Evolutionary conservation across 2,329 filamentous ascomycete genomes (phyloP).

Genomic region (Elsinoe perseae): DNA sequence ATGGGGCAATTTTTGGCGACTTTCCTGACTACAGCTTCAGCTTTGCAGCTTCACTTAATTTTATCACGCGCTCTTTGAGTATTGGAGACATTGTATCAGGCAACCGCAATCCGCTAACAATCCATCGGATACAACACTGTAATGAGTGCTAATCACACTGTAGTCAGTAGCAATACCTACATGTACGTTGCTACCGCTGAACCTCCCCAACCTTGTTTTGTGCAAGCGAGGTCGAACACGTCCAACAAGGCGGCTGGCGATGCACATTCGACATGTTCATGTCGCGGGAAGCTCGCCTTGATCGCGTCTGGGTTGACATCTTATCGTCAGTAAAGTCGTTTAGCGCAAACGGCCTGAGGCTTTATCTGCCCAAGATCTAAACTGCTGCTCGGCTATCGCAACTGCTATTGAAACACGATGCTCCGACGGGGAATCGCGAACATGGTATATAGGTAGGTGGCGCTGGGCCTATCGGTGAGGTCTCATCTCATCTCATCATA

Average conservation of each 20-base stretch:
- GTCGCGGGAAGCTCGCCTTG: background rate
- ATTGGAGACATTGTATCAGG: too few relatives aligned
- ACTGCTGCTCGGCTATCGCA: background rate
- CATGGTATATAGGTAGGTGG: background rate
- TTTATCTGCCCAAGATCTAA: conserved; percentile 1
- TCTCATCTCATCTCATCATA: background rate
- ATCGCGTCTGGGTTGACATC: background rate
- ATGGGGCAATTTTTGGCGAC: background rate
- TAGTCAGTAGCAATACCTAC: too few relatives aligned
- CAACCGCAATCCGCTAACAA: too few relatives aligned
- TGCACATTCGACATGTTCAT: background rate
- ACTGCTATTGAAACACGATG: background rate
- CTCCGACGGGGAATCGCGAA: background rate
- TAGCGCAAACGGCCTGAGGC: background rate
- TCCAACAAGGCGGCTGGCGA: background rate
- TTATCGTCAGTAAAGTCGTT: conserved; percentile 13
- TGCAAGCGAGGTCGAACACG: background rate
- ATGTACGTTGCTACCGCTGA: too few relatives aligned
- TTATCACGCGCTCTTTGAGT: too few relatives aligned
- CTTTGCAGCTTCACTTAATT: background rate
- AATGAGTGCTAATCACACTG: too few relatives aligned
- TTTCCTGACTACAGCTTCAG: background rate
- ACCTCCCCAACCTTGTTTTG: background rate
- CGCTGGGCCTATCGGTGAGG: background rate
- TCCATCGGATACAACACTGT: too few relatives aligned